Evolutionary conservation across 2,329 filamentous ascomycete genomes (phyloP).

Genomic region (Verticillium longisporum): DNA sequence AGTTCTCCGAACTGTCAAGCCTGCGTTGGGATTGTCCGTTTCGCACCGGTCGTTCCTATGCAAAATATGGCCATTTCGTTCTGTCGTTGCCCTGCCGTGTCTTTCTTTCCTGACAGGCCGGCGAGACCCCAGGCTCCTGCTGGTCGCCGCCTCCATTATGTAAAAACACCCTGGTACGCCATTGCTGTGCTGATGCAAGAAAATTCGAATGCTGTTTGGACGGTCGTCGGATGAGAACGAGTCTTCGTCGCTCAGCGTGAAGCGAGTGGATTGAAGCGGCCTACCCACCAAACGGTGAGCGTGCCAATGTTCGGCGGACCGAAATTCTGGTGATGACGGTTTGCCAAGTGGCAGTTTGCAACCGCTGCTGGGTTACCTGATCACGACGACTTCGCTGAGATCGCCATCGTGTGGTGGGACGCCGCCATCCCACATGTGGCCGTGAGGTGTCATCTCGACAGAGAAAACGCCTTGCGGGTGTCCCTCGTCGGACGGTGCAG

Average conservation of each 20-base stretch:
- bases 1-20: neutral
- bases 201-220: conserved; percentile 2
- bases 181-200: conserved; percentile 14
- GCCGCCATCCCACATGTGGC: conserved; percentile 29
- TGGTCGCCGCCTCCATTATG: neutral
- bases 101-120: conserved; percentile 6
- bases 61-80: conserved; percentile 2
- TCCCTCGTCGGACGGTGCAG: conserved; percentile 36
- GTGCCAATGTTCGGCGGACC: neutral
- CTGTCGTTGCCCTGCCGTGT: conserved; percentile 1
- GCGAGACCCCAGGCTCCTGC: conserved; percentile 4
- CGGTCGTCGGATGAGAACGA: neutral
- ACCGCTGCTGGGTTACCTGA: conserved; percentile 19
- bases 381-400: conserved; percentile 37
- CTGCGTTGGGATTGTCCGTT: conserved; percentile 6
- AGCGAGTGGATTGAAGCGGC: neutral
- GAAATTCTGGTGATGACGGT: neutral
- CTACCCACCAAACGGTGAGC: neutral
- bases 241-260: neutral
- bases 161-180: conserved; percentile 8
- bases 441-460: conserved; percentile 27
- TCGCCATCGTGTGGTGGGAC: conserved; percentile 33
- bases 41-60: conserved; percentile 7
- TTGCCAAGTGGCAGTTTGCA: neutral
- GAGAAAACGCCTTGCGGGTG: conserved; percentile 12